phyloP scores from a whole-genome alignment of 306 rosid species.

The Acacia melanoxylon region DNA sequence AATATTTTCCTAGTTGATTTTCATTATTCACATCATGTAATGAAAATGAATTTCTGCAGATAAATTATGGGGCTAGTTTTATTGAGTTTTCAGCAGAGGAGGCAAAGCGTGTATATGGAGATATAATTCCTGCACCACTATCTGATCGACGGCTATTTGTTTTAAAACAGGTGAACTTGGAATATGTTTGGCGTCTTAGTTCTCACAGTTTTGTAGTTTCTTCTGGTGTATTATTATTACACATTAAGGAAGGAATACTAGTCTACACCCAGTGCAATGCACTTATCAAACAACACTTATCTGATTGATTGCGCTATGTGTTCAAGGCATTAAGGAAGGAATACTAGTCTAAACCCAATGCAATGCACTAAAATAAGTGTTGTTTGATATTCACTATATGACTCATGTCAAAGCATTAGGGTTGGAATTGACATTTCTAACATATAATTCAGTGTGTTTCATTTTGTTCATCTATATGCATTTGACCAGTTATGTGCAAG shows the following conservation, averaged over 20 bases:
- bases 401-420: constrained; percentile 12
- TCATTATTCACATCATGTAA: constrained; percentile 23
- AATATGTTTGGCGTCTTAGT: constrained; percentile 27
- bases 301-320: neutral
- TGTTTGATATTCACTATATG: constrained; percentile 18
- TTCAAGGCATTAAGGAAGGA: neutral
- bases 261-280: neutral
- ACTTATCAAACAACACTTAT: neutral
- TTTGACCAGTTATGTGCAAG: neutral
- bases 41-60: constrained; percentile 44
- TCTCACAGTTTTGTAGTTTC: constrained; percentile 12
- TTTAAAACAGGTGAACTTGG: constrained; percentile 73
- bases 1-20: constrained; percentile 25
- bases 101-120: constrained; percentile 94
- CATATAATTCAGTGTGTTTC: neutral
- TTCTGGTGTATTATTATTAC: neutral
- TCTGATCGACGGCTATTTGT: constrained; percentile 86
- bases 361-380: constrained; percentile 9
- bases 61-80: constrained; percentile 75
- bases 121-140: constrained; percentile 83
- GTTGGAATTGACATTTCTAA: constrained; percentile 3
- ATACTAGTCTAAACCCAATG: neutral
- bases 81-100: constrained; percentile 94
- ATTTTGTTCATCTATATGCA: neutral
- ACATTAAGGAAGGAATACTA: neutral